Evolutionary conservation across 345 rosid species (phyloP), one percentile per base, ranked within the genome.

Genomic region (Microcos paniculata): DNA sequence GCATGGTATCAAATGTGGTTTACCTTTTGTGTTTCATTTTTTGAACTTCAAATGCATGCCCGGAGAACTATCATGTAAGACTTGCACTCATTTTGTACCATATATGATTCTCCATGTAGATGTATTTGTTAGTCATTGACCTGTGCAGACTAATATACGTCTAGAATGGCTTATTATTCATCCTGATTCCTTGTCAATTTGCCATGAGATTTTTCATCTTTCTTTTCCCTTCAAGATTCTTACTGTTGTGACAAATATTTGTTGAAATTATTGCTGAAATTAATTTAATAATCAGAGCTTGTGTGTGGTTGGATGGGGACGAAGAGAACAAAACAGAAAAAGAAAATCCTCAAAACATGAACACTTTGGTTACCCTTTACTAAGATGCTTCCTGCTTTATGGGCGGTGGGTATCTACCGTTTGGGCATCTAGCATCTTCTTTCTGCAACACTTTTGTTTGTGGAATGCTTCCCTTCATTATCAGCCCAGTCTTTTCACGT

Each of bases 1-100:
- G 56, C 56, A 7, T 67, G 40, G 46, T 66, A 18, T 66, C 38
- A 46, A 24, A 66, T 45, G 12, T 49, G 13, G 42, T 28, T n/a
- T 19, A 48, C 58, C 58, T 30, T n/a, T 48, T 48, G 42, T 48
- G 42, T 48, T 48, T 49, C 26, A 18, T 8, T 18, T 67, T 49
- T 26, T 67, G 71, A 55, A 49, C 21, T 16, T 49, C 43, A 42
- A 66, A 66, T 69, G 59, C 59, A 69, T 69, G 43, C 49, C 31
- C 9, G 58, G 43, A 48, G 24, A 46, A 16, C 16, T 68, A 48
- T 68, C 72, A 68, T 48, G 57, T 48, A n/a, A 52, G 14, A 53
- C n/a, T 66, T 30, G 26, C n/a, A n/a, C 59, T 69, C 28, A 49
- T 49, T 48, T 49, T 69, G 57, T 49, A 49, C 58, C 5, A 69